phyloP scores from a whole-genome alignment of 2,329 filamentous ascomycete species.

The Penicillium sp. region DNA sequence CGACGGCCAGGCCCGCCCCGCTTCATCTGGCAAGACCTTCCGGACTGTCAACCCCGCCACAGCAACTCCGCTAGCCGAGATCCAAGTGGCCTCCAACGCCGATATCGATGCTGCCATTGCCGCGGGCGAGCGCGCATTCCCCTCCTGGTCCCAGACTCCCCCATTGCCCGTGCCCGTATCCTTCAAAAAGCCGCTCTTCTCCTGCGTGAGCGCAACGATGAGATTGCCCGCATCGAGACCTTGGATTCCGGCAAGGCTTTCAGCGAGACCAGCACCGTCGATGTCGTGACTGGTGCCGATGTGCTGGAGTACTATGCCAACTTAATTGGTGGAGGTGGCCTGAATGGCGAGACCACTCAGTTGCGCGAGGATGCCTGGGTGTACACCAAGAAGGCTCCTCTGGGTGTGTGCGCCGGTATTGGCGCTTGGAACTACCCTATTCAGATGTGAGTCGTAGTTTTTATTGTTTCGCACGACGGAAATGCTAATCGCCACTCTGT shows the following conservation, averaged over 20 bases:
- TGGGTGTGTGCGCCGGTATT: slow-evolving; percentile 81
- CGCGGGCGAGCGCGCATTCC: slow-evolving; percentile 67
- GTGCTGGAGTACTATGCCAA: slow-evolving; percentile 84
- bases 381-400: slow-evolving; percentile 72
- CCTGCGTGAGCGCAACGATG: slow-evolving; percentile 70
- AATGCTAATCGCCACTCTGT: slow-evolving; percentile 5
- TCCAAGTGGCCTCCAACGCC: slow-evolving; percentile 62
- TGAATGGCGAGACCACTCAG: slow-evolving; percentile 73
- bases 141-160: slow-evolving; percentile 70
- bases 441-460: slow-evolving; percentile 57
- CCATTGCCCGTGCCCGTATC: slow-evolving; percentile 69
- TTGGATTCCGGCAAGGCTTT: slow-evolving; percentile 81
- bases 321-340: slow-evolving; percentile 67
- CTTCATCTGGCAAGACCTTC: slow-evolving; percentile 59
- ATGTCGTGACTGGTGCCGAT: slow-evolving; percentile 76
- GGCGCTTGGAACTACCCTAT: slow-evolving; percentile 92
- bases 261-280: slow-evolving; percentile 77
- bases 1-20: slow-evolving; percentile 62
- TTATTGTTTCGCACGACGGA: neutral
- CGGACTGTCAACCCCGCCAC: slow-evolving; percentile 70
- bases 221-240: slow-evolving; percentile 72
- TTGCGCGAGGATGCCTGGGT: slow-evolving; percentile 73
- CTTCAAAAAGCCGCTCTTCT: slow-evolving; percentile 70
- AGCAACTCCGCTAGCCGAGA: slow-evolving; percentile 61
- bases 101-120: slow-evolving; percentile 68